phyloP scores from a whole-genome alignment of 2,329 filamentous ascomycete species.

The Thermoascus crustaceus region DNA sequence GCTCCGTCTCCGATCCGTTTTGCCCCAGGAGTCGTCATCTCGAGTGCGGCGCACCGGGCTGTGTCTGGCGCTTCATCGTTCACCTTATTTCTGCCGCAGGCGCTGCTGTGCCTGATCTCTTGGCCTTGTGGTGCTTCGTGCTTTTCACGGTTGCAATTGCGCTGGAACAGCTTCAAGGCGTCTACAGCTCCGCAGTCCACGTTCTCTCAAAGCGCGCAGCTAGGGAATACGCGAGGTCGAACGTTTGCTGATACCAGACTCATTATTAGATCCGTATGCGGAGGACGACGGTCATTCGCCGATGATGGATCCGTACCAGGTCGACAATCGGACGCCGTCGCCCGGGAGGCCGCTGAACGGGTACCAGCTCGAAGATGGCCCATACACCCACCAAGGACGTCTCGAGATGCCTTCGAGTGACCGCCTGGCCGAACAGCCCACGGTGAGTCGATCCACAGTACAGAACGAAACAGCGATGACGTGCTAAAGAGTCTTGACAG shows the following conservation, averaged over 20 bases:
- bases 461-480: neutral
- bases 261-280: constrained; percentile 29
- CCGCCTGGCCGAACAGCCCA: constrained; percentile 72
- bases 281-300: constrained; percentile 36
- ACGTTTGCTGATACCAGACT: constrained; percentile 1
- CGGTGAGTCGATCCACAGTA: constrained; percentile 48
- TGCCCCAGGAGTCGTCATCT: too few species aligned
- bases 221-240: neutral
- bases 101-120: too few species aligned
- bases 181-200: too few species aligned
- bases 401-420: constrained; percentile 68
- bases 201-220: too few species aligned
- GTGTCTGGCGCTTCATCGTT: too few species aligned
- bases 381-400: constrained; percentile 53
- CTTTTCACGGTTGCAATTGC: too few species aligned
- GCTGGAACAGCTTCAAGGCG: too few species aligned
- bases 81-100: too few species aligned
- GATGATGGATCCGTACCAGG: constrained; percentile 47
- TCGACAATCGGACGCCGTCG: constrained; percentile 57
- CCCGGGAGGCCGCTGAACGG: constrained; percentile 65
- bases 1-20: too few species aligned
- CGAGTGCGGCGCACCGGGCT: too few species aligned
- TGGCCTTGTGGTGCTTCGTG: too few species aligned
- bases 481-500: constrained; percentile 25
- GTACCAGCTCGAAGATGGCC: constrained; percentile 76